Conservation (phyloP, 2,329 filamentous ascomycete species). For the Colletotrichum costaricense region DNA sequence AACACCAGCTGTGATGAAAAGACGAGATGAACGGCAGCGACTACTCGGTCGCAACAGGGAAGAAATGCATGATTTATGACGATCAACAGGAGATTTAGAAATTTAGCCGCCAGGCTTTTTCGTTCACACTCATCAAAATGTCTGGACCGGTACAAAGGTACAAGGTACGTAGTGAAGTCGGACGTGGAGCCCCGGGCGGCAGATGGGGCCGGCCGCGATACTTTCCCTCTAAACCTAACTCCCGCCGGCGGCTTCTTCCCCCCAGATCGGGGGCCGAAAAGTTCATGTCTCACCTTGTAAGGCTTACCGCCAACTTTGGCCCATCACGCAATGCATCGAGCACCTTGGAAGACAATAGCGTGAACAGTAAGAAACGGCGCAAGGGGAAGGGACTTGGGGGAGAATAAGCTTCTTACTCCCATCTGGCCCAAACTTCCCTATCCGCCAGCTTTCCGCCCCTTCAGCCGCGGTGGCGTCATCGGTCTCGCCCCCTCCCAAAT, state of each 20-base stretch:
- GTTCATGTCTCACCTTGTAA: conserved; percentile 18
- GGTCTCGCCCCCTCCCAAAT: background rate
- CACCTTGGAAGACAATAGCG: background rate
- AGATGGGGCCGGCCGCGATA: conserved; percentile 13
- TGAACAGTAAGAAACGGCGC: background rate
- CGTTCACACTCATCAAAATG: background rate
- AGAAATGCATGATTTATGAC: conserved; percentile 1
- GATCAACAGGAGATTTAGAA: conserved; percentile 2
- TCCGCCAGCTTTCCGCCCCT: background rate
- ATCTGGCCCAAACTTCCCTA: background rate
- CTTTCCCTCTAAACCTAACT: background rate
- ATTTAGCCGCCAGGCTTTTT: background rate
- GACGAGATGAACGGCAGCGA: background rate
- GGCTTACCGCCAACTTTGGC: background rate
- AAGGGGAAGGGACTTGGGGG: background rate
- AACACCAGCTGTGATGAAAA: too few relatives aligned
- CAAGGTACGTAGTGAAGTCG: background rate
- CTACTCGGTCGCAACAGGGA: background rate
- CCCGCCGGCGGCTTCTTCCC: background rate
- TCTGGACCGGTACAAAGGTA: background rate
- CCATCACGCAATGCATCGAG: background rate
- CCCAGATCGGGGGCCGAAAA: conserved; percentile 26
- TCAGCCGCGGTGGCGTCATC: conserved; percentile 27
- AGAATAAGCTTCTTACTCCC: conserved; percentile 23
- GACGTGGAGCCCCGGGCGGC: conserved; percentile 2